Evolutionary conservation across 257 asterid genomes (phyloP), one percentile per base, ranked within the genome.

Genomic region (Haberlea rhodopensis): DNA sequence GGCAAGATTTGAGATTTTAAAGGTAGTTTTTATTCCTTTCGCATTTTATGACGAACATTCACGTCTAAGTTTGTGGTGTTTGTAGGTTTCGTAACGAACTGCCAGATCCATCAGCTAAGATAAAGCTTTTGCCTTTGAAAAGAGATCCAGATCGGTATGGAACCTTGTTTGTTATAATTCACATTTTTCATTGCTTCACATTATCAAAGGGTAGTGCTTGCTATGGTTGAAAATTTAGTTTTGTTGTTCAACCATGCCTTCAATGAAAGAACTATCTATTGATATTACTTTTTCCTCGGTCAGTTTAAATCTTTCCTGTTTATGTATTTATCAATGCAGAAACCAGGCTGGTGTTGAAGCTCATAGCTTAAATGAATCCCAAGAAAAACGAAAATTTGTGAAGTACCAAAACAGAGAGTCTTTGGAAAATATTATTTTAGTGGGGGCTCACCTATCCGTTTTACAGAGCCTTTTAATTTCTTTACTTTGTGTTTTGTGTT

Each of bases 71-170:
- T 69, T 70, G 69, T 70, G 67, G 31, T 61, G 31, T 72, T 67
- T 82, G 82, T 79, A 94, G 99, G 85, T 94, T 94, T 65, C 87
- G 96, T 48, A 94, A 94, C 66, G 99, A 94, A 85, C 78, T 94
- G 57, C 99, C 99, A 27, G 99, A 94, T 77, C 96, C 92, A 57
- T 88, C 97, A 40, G 97, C 97, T 32, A 95, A 94, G 80, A 83
- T 86, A 73, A 94, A 94, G 90, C 99, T 94, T 60, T 65, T 88
- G 79, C 63, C 84, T 24, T 73, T 83, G 60, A 84, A 79, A 65
- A 83, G 89, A 76, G 99, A 94, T 72, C 88, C 81, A 57, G 99
- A 91, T 73, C 75, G 98, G 98, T 91, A 78, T 53, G 79, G 51
- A 66, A 45, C 71, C 20, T 46, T 57, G 16, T 25, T 61, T 58